phyloP scores from a whole-genome alignment of 2,329 filamentous ascomycete species.

The Aspergillus sp. region DNA sequence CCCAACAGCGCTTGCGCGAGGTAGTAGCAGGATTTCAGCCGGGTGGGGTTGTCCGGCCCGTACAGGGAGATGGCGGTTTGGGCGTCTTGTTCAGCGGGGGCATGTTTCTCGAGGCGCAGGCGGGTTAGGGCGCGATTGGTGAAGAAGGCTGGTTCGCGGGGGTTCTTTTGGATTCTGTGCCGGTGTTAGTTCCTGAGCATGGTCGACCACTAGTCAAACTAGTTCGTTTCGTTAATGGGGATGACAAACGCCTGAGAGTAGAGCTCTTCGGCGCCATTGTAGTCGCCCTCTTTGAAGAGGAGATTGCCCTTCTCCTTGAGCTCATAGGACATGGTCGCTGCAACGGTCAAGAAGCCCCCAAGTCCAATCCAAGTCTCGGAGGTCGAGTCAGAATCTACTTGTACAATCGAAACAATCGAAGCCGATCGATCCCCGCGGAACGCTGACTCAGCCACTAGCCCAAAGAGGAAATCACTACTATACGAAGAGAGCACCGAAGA shows the following conservation, averaged over 20 bases:
- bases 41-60: conserved; percentile 40
- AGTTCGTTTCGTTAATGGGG: too few species aligned
- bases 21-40: conserved; percentile 77
- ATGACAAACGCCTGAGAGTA: conserved; percentile 39
- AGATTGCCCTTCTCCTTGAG: conserved; percentile 40
- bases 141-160: conserved; percentile 69
- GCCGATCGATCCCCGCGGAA: conserved; percentile 29
- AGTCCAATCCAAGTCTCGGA: too few species aligned
- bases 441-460: conserved; percentile 11
- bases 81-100: conserved; percentile 70
- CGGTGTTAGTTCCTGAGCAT: conserved; percentile 1
- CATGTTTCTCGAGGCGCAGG: conserved; percentile 64
- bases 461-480: too few species aligned
- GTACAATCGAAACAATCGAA: conserved; percentile 17
- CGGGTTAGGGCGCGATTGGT: conserved; percentile 83
- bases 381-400: too few species aligned
- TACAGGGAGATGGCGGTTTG: conserved; percentile 62
- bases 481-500: too few species aligned
- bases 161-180: conserved; percentile 64
- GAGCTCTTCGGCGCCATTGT: conserved; percentile 38
- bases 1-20: conserved; percentile 75
- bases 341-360: background rate
- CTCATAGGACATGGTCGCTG: conserved; percentile 25
- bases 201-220: too few species aligned
- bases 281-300: conserved; percentile 40